phyloP scores from a whole-genome alignment of 306 rosid genomes.

The Adenanthera pavonina region DNA sequence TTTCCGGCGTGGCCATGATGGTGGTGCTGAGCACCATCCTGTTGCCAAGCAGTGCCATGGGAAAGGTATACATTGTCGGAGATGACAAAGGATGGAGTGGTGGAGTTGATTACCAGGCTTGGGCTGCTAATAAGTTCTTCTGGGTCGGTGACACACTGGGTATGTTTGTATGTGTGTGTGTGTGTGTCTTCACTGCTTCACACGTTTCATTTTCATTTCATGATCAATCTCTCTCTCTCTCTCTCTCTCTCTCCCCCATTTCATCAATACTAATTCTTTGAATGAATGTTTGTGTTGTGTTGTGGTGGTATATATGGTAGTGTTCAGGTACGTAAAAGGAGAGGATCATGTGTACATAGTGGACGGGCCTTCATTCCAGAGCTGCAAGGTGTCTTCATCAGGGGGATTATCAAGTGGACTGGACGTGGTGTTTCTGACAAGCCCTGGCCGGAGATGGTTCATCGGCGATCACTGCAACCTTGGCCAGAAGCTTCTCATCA shows the following conservation, averaged over 20 bases:
- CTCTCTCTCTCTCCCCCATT: too few species aligned
- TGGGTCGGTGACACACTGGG: not conserved
- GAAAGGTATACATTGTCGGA: not conserved
- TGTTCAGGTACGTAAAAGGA: not conserved
- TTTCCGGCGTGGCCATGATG: not conserved
- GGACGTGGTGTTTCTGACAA: not conserved
- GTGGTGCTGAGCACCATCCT: not conserved
- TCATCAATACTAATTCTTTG: too few species aligned
- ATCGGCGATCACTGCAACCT: not conserved
- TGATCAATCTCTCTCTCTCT: too few species aligned
- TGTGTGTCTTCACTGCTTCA: too few species aligned
- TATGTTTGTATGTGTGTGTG: too few species aligned
- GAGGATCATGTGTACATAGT: not conserved
- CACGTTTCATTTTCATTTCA: too few species aligned
- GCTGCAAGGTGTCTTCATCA: not conserved
- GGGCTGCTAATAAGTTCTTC: not conserved
- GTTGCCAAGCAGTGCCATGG: not conserved
- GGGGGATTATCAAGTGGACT: not conserved
- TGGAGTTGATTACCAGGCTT: not conserved
- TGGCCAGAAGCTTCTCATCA: not conserved
- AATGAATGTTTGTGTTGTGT: too few species aligned
- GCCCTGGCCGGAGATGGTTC: not conserved
- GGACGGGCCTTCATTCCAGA: not conserved
- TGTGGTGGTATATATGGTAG: too few species aligned
- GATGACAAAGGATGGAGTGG: not conserved